Evolutionary conservation across 2,329 filamentous ascomycete species (phyloP).

Genomic region (Leptographium wingfieldii): DNA sequence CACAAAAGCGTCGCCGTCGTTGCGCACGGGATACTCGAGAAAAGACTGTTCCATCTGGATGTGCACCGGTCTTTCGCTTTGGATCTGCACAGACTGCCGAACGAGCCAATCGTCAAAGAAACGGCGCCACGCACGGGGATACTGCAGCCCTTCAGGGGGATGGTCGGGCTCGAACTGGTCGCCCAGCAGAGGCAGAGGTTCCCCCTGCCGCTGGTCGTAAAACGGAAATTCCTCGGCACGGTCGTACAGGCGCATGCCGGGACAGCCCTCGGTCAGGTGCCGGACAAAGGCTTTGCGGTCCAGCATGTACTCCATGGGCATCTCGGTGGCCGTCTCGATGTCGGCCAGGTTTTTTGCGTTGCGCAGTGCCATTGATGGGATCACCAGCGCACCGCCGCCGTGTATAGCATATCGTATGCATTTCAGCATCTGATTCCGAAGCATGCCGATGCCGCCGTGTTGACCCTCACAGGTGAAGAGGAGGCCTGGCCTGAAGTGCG

Average conservation of each 20-base stretch:
- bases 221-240: constrained; percentile 17
- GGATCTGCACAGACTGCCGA: constrained; percentile 6
- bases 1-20: constrained; percentile 21
- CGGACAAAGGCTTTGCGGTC: constrained; percentile 17
- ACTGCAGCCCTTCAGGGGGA: constrained; percentile 13
- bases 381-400: constrained; percentile 22
- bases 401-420: constrained; percentile 27
- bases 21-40: constrained; percentile 23
- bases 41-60: constrained; percentile 21
- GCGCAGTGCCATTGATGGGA: constrained; percentile 23
- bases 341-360: constrained; percentile 20
- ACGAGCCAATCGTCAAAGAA: constrained; percentile 19
- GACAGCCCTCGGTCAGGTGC: constrained; percentile 16
- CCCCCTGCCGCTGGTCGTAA: constrained; percentile 11
- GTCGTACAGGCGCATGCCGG: constrained; percentile 18
- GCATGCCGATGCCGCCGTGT: constrained; percentile 26
- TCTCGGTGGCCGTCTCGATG: constrained; percentile 17
- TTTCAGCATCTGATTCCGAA: constrained; percentile 27
- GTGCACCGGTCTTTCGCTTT: constrained; percentile 14
- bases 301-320: constrained; percentile 19
- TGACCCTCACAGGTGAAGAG: constrained; percentile 27
- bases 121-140: constrained; percentile 17
- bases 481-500: constrained; percentile 21
- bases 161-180: constrained; percentile 21
- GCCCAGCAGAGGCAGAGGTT: constrained; percentile 15